phyloP scores from a whole-genome alignment of 495 filamentous ascomycete genomes.

The Lasiosphaeria hispida region DNA sequence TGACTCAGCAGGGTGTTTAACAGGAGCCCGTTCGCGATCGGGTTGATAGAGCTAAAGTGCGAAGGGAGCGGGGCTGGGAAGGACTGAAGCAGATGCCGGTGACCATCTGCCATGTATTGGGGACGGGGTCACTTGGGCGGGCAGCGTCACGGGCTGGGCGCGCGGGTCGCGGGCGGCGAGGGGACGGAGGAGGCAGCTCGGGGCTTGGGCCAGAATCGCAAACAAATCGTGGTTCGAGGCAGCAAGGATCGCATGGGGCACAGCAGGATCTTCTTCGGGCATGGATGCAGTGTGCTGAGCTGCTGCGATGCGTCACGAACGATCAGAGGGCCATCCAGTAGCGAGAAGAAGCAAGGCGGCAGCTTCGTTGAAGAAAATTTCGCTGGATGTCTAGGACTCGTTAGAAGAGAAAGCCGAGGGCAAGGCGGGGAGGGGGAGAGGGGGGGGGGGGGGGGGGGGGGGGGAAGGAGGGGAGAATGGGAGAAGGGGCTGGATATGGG shows the following conservation, averaged over 20 bases:
- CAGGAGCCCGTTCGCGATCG: slow-evolving; percentile 26
- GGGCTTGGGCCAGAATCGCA: slow-evolving; percentile 15
- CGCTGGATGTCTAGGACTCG: not conserved
- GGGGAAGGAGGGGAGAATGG: too few species aligned
- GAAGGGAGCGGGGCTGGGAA: slow-evolving; percentile 28
- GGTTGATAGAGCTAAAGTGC: slow-evolving; percentile 27
- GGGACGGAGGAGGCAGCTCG: slow-evolving; percentile 1
- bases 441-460: not conserved
- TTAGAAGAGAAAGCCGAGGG: not conserved
- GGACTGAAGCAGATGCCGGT: slow-evolving; percentile 67
- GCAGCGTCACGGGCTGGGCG: slow-evolving; percentile 11
- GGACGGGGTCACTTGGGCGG: slow-evolving; percentile 9
- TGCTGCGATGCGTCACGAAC: slow-evolving; percentile 17
- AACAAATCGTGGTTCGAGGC: slow-evolving; percentile 12
- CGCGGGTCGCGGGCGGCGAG: slow-evolving; percentile 12
- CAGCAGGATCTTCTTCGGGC: slow-evolving; percentile 30
- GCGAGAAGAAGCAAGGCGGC: slow-evolving; percentile 5
- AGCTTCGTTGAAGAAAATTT: not conserved
- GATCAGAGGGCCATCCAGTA: slow-evolving; percentile 33
- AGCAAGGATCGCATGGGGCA: slow-evolving; percentile 32
- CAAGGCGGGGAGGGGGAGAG: not conserved
- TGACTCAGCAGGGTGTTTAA: slow-evolving; percentile 34
- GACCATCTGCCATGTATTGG: slow-evolving; percentile 80
- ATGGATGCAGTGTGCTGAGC: slow-evolving; percentile 32
- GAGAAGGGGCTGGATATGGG: not conserved